Evolutionary conservation across 768 basidiomycete genomes (phyloP), one percentile per base, ranked within the genome.

Genomic region (Mrakia gelida): DNA sequence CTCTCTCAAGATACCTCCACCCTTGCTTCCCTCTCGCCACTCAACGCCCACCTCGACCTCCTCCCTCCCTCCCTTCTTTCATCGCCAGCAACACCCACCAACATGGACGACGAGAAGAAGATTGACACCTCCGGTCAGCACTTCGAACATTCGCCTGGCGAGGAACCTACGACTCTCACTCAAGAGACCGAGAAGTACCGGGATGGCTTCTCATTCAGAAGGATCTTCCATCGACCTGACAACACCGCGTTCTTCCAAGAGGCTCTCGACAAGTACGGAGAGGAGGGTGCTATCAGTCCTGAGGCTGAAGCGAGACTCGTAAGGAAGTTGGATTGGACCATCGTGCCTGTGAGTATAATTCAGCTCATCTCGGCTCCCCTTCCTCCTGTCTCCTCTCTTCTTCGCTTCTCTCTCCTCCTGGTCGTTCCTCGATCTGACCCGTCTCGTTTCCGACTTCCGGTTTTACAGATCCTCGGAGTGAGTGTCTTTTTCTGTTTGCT

Each of bases 181-280:
- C 26, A 41, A 32, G 67, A 18, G 15, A 38, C 38, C 18, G 38
- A 70, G 21, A 18, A 45, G 23, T 43, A 52, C 21, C 38, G 43
- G 15, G 68, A 45, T 10, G 76, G 76, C n/a, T 76, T 76, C 76
- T 61, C 56, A 0, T 45, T 71, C n/a, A 62, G 61, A 56, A 38
- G 52, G 3, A n/a, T 76, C 34, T 76, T 76, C 70, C 13, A 41
- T 23, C 34, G 30, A 3, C 32, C 23, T 18, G n/a, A 73, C 45
- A 26, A 71, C 49, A 28, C 59, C 2, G 72, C 30, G 3, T 74
- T 78, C 65, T 78, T 52, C 71, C 62, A 49, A 8, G 77, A 78
- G n/a, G 77, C 77, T n/a, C 65, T 78, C 23, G 77, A 78, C 62
- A 78, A 78, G 72, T 78, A 78, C 62, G 61, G 62, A 15, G 34